Evolutionary conservation across 1,284 basidiomycete species (phyloP).

Genomic region (Ganoderma lucidum): DNA sequence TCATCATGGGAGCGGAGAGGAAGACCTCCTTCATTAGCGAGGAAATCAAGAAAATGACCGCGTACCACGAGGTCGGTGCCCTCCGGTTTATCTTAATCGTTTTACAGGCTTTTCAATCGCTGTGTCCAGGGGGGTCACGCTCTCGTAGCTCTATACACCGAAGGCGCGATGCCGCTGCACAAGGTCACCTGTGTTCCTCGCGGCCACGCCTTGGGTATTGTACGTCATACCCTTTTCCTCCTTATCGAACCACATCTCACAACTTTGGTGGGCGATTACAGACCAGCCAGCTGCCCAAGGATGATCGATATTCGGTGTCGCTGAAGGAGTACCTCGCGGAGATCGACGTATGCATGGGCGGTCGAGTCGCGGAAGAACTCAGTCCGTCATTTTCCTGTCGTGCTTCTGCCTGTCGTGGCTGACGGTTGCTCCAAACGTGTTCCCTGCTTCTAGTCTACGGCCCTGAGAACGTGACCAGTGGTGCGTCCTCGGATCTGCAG

Average conservation of each 20-base stretch:
- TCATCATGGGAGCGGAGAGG: conserved; percentile 94
- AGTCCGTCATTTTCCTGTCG: conserved; percentile 52
- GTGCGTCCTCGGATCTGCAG: conserved; percentile 88
- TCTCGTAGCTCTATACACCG: conserved; percentile 88
- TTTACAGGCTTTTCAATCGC: conserved; percentile 20
- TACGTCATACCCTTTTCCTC: conserved; percentile 49
- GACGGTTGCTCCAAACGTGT: conserved; percentile 20
- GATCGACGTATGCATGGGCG: conserved; percentile 93
- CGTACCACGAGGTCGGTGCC: conserved; percentile 85
- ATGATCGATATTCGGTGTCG: conserved; percentile 79
- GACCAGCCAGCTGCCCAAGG: conserved; percentile 89
- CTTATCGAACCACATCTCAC: neutral
- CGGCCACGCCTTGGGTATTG: conserved; percentile 90
- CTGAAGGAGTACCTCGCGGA: conserved; percentile 77
- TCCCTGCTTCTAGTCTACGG: conserved; percentile 74
- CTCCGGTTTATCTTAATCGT: conserved; percentile 15
- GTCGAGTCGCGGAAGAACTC: conserved; percentile 92
- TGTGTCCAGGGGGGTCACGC: conserved; percentile 85
- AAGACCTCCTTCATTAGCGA: conserved; percentile 88
- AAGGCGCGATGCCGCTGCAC: conserved; percentile 93
- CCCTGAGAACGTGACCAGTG: conserved; percentile 86
- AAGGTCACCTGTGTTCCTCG: conserved; percentile 97
- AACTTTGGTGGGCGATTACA: conserved; percentile 40
- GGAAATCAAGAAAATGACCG: conserved; percentile 86
- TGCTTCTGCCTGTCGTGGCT: conserved; percentile 7